phyloP scores from a whole-genome alignment of 2,329 filamentous ascomycete species.

The Talaromyces sp. region DNA sequence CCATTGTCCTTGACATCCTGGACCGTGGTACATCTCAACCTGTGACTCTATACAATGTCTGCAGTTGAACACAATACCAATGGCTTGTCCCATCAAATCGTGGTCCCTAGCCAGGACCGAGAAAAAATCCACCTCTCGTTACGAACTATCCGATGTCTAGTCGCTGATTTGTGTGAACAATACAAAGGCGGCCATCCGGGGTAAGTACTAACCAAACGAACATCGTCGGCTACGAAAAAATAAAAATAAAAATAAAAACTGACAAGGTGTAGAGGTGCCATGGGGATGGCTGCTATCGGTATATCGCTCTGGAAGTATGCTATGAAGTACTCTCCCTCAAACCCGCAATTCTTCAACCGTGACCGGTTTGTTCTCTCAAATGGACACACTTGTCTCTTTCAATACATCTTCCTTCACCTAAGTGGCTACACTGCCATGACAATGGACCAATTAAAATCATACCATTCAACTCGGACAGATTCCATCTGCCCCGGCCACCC shows the following conservation, averaged over 20 bases:
- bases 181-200: conserved; percentile 67
- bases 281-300: conserved; percentile 54
- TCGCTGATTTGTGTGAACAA: conserved; percentile 66
- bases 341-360: conserved; percentile 56
- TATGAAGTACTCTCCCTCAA: conserved; percentile 57
- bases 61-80: background rate
- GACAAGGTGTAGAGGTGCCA: conserved; percentile 41
- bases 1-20: background rate
- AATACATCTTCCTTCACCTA: conserved; percentile 52
- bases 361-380: conserved; percentile 62
- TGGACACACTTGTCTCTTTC: conserved; percentile 53
- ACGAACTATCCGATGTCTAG: conserved; percentile 57
- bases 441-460: conserved; percentile 54
- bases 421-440: conserved; percentile 54
- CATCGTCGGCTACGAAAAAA: background rate
- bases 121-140: conserved; percentile 47
- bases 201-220: conserved; percentile 34
- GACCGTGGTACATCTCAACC: background rate
- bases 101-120: background rate
- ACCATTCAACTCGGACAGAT: conserved; percentile 46
- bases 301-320: conserved; percentile 59
- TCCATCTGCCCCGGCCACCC: conserved; percentile 51
- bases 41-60: background rate
- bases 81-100: background rate
- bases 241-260: background rate